Evolutionary conservation across 2,329 filamentous ascomycete genomes (phyloP).

Genomic region (Ophiostoma angusticollis): DNA sequence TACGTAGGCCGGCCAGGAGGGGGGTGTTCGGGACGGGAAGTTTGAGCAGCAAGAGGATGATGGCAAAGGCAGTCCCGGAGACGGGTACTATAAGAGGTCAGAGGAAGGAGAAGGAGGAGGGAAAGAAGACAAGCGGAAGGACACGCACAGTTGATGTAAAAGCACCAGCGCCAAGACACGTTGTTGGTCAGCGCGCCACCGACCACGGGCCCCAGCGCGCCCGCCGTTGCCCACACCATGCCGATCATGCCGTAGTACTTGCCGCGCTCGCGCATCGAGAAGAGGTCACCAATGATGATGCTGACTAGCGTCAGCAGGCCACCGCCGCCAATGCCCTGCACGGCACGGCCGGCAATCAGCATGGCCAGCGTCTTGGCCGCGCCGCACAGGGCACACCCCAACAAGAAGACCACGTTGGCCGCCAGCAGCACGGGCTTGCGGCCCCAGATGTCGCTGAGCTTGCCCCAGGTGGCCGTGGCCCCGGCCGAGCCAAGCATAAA

Average conservation of each 20-base stretch:
- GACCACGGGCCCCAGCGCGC: slow-evolving; percentile 13
- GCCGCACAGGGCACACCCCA: slow-evolving; percentile 41
- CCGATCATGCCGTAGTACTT: slow-evolving; percentile 15
- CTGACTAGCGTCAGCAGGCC: slow-evolving; percentile 48
- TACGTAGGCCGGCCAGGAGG: slow-evolving; percentile 46
- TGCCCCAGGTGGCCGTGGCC: slow-evolving; percentile 58
- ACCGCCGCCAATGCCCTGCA: slow-evolving; percentile 45
- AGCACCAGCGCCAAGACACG: slow-evolving; percentile 52
- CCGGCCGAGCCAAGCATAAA: slow-evolving; percentile 59
- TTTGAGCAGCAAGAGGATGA: slow-evolving; percentile 49
- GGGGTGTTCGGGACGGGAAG: slow-evolving; percentile 55
- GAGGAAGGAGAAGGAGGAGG: not conserved
- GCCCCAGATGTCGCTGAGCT: slow-evolving; percentile 45
- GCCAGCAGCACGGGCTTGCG: slow-evolving; percentile 40
- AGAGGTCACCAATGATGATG: slow-evolving; percentile 40
- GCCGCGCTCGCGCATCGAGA: slow-evolving; percentile 14
- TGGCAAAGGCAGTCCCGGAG: slow-evolving; percentile 29
- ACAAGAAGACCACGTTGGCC: slow-evolving; percentile 39
- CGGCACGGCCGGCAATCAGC: slow-evolving; percentile 40
- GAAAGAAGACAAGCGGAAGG: not conserved
- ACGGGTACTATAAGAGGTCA: slow-evolving; percentile 14
- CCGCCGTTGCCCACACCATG: slow-evolving; percentile 15
- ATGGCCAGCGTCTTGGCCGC: slow-evolving; percentile 36
- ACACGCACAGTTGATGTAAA: slow-evolving; percentile 44
- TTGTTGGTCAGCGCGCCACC: slow-evolving; percentile 14